Evolutionary conservation across 495 filamentous ascomycete genomes (phyloP).

Genomic region (Jackrogersella minutella): DNA sequence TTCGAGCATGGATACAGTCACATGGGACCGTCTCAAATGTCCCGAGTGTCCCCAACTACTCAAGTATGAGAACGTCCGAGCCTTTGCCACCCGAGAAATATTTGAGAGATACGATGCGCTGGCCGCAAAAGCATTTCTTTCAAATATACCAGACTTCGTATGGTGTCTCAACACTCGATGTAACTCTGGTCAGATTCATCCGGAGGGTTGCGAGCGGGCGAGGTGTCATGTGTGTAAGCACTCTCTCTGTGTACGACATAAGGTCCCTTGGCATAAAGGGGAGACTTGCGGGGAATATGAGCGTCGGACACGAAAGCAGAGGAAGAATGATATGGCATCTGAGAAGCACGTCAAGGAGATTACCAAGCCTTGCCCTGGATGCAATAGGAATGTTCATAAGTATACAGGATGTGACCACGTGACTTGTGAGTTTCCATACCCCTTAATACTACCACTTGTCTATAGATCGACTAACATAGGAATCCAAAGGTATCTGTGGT

Average conservation of each 20-base stretch:
- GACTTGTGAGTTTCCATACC: conserved; percentile 46
- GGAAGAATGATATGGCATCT: conserved; percentile 49
- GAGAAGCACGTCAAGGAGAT: conserved; percentile 49
- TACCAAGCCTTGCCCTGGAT: conserved; percentile 56
- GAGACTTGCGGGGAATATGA: conserved; percentile 60
- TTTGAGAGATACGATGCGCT: conserved; percentile 50
- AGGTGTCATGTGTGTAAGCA: conserved; percentile 50
- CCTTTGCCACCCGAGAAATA: conserved; percentile 40
- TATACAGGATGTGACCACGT: conserved; percentile 60
- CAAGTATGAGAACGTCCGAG: conserved; percentile 44
- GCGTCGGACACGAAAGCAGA: conserved; percentile 35
- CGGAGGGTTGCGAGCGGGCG: conserved; percentile 47
- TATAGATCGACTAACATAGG: not conserved
- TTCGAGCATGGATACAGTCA: conserved; percentile 42
- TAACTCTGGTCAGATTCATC: conserved; percentile 54
- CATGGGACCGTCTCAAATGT: conserved; percentile 50
- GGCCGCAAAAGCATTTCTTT: conserved; percentile 43
- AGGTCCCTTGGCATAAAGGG: conserved; percentile 57
- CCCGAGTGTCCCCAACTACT: conserved; percentile 52
- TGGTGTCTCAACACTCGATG: conserved; percentile 54
- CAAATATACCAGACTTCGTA: conserved; percentile 48
- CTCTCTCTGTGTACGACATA: conserved; percentile 53
- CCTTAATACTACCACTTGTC: not conserved
- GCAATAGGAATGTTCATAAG: conserved; percentile 53
- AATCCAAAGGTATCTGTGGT: conserved; percentile 46